A percentile compares a stretch with the other conserved stretches of the same genome.
Conservation (phyloP, 495 filamentous ascomycete species). For the Chaetomidium leptoderma region DNA sequence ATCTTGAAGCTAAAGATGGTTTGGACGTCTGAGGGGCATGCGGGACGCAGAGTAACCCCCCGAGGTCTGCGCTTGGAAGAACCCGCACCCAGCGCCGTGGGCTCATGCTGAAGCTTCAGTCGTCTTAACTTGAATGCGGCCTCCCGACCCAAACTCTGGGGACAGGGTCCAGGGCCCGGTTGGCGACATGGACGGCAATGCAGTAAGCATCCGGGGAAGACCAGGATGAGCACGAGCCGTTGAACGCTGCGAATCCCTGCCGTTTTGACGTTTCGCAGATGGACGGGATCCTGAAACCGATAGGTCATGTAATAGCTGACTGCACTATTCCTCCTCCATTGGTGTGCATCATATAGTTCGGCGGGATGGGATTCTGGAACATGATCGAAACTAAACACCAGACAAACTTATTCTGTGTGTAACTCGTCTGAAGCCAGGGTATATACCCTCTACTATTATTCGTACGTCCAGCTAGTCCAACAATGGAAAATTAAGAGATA, state of each 20-base stretch:
- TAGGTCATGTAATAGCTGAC: too few relatives aligned
- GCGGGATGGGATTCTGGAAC: slow-evolving; percentile 1
- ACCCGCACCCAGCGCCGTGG: background rate
- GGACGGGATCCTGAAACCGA: background rate
- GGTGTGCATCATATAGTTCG: background rate
- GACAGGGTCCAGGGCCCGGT: background rate
- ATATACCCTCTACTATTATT: too few relatives aligned
- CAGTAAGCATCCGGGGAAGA: background rate
- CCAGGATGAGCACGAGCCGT: background rate
- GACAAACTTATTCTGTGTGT: too few relatives aligned
- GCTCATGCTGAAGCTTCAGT: slow-evolving; percentile 4
- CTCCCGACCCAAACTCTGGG: background rate
- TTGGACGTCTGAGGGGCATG: background rate
- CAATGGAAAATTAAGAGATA: too few relatives aligned
- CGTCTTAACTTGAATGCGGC: slow-evolving; percentile 1
- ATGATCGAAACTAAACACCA: background rate
- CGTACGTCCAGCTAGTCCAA: too few relatives aligned
- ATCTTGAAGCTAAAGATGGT: background rate
- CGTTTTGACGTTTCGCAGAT: background rate
- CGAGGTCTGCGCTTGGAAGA: background rate
- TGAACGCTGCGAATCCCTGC: background rate
- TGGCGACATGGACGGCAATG: background rate
- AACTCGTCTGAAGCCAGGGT: too few relatives aligned
- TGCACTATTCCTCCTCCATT: background rate
- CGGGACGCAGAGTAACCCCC: background rate